phyloP scores from a whole-genome alignment of 2,329 filamentous ascomycete genomes.

The Akanthomyces muscarius region DNA sequence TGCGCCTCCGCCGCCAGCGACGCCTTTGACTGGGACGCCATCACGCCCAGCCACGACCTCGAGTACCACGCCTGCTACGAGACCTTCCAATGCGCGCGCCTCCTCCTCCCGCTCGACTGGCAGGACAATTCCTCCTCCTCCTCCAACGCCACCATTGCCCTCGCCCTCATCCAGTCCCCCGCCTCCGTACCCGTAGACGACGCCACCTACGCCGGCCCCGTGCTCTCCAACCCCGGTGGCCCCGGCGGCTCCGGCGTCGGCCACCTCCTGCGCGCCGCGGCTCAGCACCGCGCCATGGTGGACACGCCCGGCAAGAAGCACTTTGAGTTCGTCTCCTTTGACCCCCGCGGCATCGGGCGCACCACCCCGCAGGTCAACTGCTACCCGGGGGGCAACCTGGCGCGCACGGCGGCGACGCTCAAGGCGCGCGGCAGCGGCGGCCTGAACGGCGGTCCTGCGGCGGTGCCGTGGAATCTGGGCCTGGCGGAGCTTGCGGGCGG shows the following conservation, averaged over 20 bases:
- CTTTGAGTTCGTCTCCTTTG: slow-evolving; percentile 42
- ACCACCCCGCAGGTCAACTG: slow-evolving; percentile 38
- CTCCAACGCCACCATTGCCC: slow-evolving; percentile 30
- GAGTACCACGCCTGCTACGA: slow-evolving; percentile 39
- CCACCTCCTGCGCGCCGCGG: slow-evolving; percentile 26
- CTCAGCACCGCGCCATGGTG: slow-evolving; percentile 26
- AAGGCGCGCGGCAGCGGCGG: slow-evolving; percentile 31
- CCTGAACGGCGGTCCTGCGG: slow-evolving; percentile 19
- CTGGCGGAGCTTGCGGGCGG: slow-evolving; percentile 25
- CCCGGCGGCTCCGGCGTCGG: slow-evolving; percentile 39
- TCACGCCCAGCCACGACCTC: slow-evolving; percentile 34
- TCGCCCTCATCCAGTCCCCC: slow-evolving; percentile 40
- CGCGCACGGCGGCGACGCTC: slow-evolving; percentile 28
- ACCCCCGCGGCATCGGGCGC: slow-evolving; percentile 39
- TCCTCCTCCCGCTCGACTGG: slow-evolving; percentile 43
- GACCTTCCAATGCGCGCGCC: slow-evolving; percentile 37
- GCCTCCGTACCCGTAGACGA: slow-evolving; percentile 36
- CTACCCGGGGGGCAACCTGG: slow-evolving; percentile 30
- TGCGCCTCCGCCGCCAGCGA: neutral
- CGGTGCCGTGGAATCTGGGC: slow-evolving; percentile 27
- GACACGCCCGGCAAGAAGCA: slow-evolving; percentile 30
- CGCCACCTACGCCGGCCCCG: slow-evolving; percentile 38
- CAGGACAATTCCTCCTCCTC: slow-evolving; percentile 23
- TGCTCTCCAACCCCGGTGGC: slow-evolving; percentile 44
- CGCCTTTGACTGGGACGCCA: slow-evolving; percentile 34